Evolutionary conservation across 257 asterid species (phyloP), one percentile per base, ranked within the genome.

Genomic region (Nicotiana knightiana): DNA sequence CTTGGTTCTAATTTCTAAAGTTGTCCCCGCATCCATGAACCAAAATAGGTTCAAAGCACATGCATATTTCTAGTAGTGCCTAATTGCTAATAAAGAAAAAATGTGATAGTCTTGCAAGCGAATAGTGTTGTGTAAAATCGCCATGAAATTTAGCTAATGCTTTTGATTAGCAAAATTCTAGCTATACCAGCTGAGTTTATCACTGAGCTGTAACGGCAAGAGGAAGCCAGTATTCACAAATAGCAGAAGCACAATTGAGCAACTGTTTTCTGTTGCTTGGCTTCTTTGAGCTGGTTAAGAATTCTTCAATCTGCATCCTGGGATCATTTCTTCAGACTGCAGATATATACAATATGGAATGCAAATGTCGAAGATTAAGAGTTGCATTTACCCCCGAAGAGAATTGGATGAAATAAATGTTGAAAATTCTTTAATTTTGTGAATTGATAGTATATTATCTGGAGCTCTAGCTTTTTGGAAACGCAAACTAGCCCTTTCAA

Each of bases 101-200:
- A 48, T 73, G 39, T 51, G 79, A 48, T 7, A 48, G 37, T 73
- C 26, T 26, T 61, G 4, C 62, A 26, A 73, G 63, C 43, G 51
- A 21, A 51, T 73, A 6, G 51, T 24, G 21, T 73, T 43, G n/a
- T 71, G 61, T 71, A 51, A 46, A 71, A 24, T 13, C 7, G 13
- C 79, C 51, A 75, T 75, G 80, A 53, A 11, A 26, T 51, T 75
- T 75, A 28, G 46, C 17, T 3, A 48, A 51, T 13, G 16, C 46
- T 75, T 75, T 75, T 73, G 28, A 75, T 51, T 28, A 8, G 46
- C 26, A 1, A 16, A 75, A 28, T 51, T 75, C 43, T 73, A 15
- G 46, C 46, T 51, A 26, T 75, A 75, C 26, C 63, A 75, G 21
- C 79, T 75, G 46, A 75, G 63, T 75, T 75, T 75, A 51, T 75